Evolutionary conservation across 1,139 yeast genomes (phyloP).

Genomic region (Hemisphaericaspora lyxosophila): DNA sequence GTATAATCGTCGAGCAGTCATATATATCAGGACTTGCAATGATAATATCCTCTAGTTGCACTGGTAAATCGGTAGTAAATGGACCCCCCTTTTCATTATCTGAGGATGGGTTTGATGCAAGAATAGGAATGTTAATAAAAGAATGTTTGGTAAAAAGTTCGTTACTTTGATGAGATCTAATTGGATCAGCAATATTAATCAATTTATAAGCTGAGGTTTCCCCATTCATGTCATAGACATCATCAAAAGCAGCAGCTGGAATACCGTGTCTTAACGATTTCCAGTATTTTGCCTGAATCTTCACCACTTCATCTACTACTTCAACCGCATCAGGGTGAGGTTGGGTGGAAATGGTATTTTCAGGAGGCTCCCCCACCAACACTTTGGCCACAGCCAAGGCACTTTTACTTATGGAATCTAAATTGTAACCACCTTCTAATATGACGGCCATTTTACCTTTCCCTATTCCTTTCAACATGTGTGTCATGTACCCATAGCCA

Average conservation of each 20-base stretch:
- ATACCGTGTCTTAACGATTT: slow-evolving; percentile 75
- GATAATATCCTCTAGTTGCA: slow-evolving; percentile 65
- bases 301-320: slow-evolving; percentile 80
- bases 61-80: slow-evolving; percentile 46
- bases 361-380: slow-evolving; percentile 93
- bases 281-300: slow-evolving; percentile 86
- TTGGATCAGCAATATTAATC: slow-evolving; percentile 62
- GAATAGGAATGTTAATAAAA: slow-evolving; percentile 70
- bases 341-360: slow-evolving; percentile 55
- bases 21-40: slow-evolving; percentile 75
- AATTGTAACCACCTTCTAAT: slow-evolving; percentile 94
- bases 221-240: slow-evolving; percentile 35
- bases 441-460: slow-evolving; percentile 86
- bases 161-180: slow-evolving; percentile 67
- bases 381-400: slow-evolving; percentile 93
- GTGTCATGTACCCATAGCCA: slow-evolving; percentile 96
- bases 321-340: slow-evolving; percentile 82
- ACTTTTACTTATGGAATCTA: slow-evolving; percentile 85
- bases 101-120: slow-evolving; percentile 20
- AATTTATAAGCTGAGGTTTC: slow-evolving; percentile 33
- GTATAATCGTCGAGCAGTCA: slow-evolving; percentile 58
- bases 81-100: slow-evolving; percentile 20
- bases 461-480: slow-evolving; percentile 82
- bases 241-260: slow-evolving; percentile 39
- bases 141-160: slow-evolving; percentile 54